phyloP scores from a whole-genome alignment of 768 basidiomycete species.

The Pulveroboletus ravenelii region DNA sequence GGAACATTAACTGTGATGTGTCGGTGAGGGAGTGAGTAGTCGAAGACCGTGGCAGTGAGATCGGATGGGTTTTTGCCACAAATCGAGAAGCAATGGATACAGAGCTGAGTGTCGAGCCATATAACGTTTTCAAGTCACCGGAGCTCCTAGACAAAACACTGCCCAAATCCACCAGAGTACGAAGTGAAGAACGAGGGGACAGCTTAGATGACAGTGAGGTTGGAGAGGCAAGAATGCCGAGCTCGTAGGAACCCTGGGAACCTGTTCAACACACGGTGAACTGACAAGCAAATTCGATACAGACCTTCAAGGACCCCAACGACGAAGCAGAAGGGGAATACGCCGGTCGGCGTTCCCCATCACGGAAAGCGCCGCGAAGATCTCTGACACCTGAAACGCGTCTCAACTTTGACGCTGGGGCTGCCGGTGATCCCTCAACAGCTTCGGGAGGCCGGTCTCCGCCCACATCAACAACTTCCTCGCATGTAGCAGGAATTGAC shows the following conservation, averaged over 20 bases:
- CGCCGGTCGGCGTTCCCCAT: constrained; percentile 2
- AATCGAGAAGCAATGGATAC: constrained; percentile 18
- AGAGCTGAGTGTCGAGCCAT: constrained; percentile 18
- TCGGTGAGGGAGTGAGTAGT: constrained; percentile 4
- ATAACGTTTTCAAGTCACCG: constrained; percentile 18
- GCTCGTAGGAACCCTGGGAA: constrained; percentile 20
- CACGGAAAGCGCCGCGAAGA: constrained; percentile 24
- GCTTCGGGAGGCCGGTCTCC: background rate
- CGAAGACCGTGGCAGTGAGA: constrained; percentile 2
- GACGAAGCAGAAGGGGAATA: constrained; percentile 8
- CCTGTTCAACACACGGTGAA: background rate
- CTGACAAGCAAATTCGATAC: background rate
- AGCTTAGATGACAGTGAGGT: constrained; percentile 3
- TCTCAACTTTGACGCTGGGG: constrained; percentile 16
- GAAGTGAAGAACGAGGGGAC: constrained; percentile 20
- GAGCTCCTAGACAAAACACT: background rate
- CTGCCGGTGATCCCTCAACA: background rate
- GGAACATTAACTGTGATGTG: constrained; percentile 2
- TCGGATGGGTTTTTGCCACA: constrained; percentile 8
- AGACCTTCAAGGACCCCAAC: constrained; percentile 15
- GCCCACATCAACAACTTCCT: constrained; percentile 9
- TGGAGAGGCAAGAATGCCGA: constrained; percentile 13
- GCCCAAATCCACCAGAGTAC: constrained; percentile 21
- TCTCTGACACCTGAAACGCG: constrained; percentile 21
- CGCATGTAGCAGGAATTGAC: constrained; percentile 27